These are phyloP conservation scores for Canavalia gladiata DNA, from an alignment of 306 rosid genomes.

Conservation along the genomic window DNA sequence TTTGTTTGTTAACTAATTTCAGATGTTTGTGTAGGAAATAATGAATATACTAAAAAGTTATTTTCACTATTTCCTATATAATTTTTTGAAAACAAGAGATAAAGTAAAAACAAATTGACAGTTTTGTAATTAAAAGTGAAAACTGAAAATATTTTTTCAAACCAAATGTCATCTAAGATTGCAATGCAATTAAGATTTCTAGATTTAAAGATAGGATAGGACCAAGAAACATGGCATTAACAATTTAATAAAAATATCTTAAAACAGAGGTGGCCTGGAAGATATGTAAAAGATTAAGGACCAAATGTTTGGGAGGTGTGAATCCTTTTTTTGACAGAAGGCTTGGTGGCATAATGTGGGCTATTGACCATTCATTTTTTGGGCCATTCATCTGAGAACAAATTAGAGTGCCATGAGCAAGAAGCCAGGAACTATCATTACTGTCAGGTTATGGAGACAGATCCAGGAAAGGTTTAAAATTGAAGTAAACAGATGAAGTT, in stretches of 20 bases:
- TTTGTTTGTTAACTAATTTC: too few relatives aligned
- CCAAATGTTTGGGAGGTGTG: conserved; percentile 18
- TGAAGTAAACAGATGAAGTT: background rate
- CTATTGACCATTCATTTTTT: background rate
- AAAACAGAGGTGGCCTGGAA: background rate
- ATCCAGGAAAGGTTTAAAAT: background rate
- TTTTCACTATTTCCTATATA: too few relatives aligned
- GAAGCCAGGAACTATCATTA: background rate
- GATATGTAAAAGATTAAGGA: background rate
- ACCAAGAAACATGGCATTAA: background rate
- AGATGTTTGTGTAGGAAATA: too few relatives aligned
- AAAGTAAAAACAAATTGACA: too few relatives aligned
- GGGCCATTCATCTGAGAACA: background rate
- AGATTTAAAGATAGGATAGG: conserved; percentile 2
- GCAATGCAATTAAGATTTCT: background rate
- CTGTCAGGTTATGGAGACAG: background rate
- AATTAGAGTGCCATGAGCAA: background rate
- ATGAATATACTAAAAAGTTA: too few relatives aligned
- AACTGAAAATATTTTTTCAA: too few relatives aligned
- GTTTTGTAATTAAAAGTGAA: too few relatives aligned
- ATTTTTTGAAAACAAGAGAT: too few relatives aligned
- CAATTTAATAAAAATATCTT: background rate
- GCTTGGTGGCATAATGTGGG: conserved; percentile 2
- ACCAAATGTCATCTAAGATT: too few relatives aligned
- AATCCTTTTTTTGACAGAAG: background rate